Percentiles rank a stretch among this genome's conserved stretches.
These are phyloP conservation scores for Rhizodiscina lignyota DNA, from an alignment of 495 filamentous ascomycete genomes.

Conservation along the genomic window DNA sequence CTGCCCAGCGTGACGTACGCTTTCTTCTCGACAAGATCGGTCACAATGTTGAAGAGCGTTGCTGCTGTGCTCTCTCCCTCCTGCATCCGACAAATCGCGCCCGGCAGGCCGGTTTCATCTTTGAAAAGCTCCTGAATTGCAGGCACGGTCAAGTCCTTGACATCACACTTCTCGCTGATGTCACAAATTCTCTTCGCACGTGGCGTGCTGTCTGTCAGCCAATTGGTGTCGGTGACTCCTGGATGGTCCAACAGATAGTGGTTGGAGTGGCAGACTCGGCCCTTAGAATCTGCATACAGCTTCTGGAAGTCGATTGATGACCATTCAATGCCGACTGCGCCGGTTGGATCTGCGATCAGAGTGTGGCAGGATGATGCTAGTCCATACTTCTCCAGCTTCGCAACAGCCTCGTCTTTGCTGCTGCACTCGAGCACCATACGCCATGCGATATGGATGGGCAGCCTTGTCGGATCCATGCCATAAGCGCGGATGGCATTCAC, in stretches of 20 bases:
- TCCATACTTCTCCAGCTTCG: slow-evolving; percentile 31
- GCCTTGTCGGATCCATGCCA: slow-evolving; percentile 32
- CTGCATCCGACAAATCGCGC: not conserved
- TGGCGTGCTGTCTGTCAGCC: too few relatives aligned
- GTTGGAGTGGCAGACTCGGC: slow-evolving; percentile 44
- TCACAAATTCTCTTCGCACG: too few relatives aligned
- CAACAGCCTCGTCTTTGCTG: slow-evolving; percentile 33
- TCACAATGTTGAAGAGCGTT: not conserved
- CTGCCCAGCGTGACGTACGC: not conserved
- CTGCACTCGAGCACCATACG: slow-evolving; percentile 35
- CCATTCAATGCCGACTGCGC: slow-evolving; percentile 41
- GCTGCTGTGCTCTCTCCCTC: not conserved
- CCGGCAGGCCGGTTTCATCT: not conserved
- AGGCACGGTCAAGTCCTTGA: too few relatives aligned
- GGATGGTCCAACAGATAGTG: slow-evolving; percentile 28
- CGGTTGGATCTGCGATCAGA: slow-evolving; percentile 36
- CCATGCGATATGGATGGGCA: slow-evolving; percentile 49
- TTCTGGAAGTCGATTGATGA: slow-evolving; percentile 34
- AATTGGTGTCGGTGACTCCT: too few relatives aligned
- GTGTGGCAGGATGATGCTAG: slow-evolving; percentile 48
- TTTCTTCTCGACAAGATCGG: not conserved
- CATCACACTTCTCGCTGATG: too few relatives aligned
- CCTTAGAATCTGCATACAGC: slow-evolving; percentile 27
- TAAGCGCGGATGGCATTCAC: slow-evolving; percentile 49
- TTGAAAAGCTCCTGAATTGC: not conserved